These are phyloP conservation scores for Hyphopichia buzzinii DNA, from an alignment of 1,139 yeast genomes.

Conservation along the genomic window DNA sequence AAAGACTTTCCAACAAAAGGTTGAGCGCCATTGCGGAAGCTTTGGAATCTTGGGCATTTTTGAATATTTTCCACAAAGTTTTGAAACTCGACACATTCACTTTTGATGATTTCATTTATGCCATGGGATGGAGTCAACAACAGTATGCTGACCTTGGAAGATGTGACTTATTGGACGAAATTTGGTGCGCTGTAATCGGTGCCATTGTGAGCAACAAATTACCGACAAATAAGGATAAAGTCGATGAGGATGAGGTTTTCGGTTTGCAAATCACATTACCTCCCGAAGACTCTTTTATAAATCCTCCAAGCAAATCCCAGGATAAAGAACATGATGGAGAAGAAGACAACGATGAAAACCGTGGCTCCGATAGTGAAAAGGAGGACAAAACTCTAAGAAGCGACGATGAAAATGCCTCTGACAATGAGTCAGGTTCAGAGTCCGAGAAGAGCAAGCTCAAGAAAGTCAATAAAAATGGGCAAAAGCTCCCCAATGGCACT, in stretches of 20 bases:
- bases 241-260: constrained; percentile 23
- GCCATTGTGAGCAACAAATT: constrained; percentile 40
- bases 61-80: constrained; percentile 68
- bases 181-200: constrained; percentile 63
- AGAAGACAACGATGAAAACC: constrained; percentile 12
- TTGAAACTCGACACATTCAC: constrained; percentile 69
- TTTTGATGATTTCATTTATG: constrained; percentile 72
- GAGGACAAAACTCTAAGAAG: constrained; percentile 21
- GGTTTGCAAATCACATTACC: constrained; percentile 46
- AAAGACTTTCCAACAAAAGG: constrained; percentile 18
- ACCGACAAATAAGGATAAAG: constrained; percentile 27
- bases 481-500: constrained; percentile 26
- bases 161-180: constrained; percentile 63
- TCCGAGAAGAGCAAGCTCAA: constrained; percentile 8
- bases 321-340: constrained; percentile 10
- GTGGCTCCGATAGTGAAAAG: constrained; percentile 12
- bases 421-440: constrained; percentile 12
- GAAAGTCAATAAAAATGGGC: constrained; percentile 8
- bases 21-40: constrained; percentile 37
- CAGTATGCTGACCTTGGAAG: constrained; percentile 42
- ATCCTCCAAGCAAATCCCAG: constrained; percentile 10
- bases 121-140: constrained; percentile 55
- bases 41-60: constrained; percentile 71
- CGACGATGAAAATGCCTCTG: constrained; percentile 17
- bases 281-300: constrained; percentile 25